Conservation (phyloP, 163 green algal species). For the Botryococcus braunii region DNA sequence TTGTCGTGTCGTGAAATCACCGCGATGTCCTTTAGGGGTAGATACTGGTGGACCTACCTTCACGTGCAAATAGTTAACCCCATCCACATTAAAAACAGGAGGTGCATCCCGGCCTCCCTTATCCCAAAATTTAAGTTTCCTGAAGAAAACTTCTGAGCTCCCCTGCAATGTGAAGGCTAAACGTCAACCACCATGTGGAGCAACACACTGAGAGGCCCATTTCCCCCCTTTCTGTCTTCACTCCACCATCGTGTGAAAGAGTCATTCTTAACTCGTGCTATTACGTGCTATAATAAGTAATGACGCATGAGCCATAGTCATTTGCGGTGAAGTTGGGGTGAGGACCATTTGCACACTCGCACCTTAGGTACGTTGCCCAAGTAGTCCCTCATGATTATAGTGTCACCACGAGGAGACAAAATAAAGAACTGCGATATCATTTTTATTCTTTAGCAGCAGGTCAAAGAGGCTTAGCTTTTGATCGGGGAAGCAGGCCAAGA, state of each 20-base stretch:
- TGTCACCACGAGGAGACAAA: slow-evolving; percentile 80
- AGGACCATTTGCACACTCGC: too few species aligned
- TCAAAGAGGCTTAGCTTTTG: background rate
- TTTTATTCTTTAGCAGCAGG: background rate
- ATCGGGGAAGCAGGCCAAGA: background rate
- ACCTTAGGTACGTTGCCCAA: slow-evolving; percentile 77
- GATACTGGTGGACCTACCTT: background rate
- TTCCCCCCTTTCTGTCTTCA: too few species aligned
- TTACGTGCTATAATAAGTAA: too few species aligned
- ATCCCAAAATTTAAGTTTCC: slow-evolving; percentile 61
- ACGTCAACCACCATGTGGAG: too few species aligned
- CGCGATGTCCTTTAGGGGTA: too few species aligned
- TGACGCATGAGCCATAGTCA: too few species aligned
- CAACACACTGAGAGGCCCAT: too few species aligned
- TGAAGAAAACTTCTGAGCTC: slow-evolving; percentile 82
- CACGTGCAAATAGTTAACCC: slow-evolving; percentile 82
- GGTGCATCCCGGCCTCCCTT: slow-evolving; percentile 51
- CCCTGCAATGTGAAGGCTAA: too few species aligned
- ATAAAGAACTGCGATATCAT: slow-evolving; percentile 95
- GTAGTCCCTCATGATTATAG: slow-evolving; percentile 90
- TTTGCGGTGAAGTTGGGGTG: too few species aligned
- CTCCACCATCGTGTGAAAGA: too few species aligned
- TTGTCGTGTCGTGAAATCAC: too few species aligned
- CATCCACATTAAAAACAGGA: slow-evolving; percentile 80
- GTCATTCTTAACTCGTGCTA: too few species aligned